Conservation (phyloP, 768 basidiomycete genomes). For the Pleurotus pulmonarius region DNA sequence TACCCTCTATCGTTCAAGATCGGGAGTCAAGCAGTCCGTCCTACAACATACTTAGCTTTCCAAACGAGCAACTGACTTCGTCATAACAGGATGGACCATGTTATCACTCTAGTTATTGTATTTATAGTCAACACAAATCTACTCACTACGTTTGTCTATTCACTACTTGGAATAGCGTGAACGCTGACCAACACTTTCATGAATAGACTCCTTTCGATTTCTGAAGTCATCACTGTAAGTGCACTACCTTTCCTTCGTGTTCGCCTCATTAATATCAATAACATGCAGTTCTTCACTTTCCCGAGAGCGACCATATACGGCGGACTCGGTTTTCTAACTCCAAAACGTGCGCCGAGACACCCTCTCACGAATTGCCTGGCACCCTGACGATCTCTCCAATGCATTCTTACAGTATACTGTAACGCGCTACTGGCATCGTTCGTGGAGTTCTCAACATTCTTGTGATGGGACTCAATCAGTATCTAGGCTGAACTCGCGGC, state of each 20-base stretch:
- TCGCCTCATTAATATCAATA: background rate
- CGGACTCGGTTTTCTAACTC: background rate
- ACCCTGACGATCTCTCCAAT: background rate
- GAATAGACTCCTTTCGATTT: background rate
- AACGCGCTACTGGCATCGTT: background rate
- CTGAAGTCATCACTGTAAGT: background rate
- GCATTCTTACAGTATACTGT: background rate
- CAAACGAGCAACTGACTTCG: background rate
- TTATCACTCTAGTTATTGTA: conserved; percentile 5
- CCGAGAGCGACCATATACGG: conserved; percentile 6
- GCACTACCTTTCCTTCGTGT: background rate
- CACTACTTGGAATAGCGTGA: too few species aligned
- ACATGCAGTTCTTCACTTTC: conserved; percentile 7
- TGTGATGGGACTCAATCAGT: background rate
- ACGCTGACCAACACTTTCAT: background rate
- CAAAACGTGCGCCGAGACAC: background rate
- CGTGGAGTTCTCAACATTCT: background rate
- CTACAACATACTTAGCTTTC: background rate
- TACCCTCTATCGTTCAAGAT: conserved; percentile 1
- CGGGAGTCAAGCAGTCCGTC: background rate
- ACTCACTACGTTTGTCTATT: conserved; percentile 4
- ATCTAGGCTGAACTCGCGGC: background rate
- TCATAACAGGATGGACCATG: conserved; percentile 1
- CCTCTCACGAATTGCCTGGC: too few species aligned
- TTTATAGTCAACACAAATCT: conserved; percentile 10